Evolutionary conservation across 202 grass and related monocot species (phyloP).

Genomic region (Panicum virgatum): DNA sequence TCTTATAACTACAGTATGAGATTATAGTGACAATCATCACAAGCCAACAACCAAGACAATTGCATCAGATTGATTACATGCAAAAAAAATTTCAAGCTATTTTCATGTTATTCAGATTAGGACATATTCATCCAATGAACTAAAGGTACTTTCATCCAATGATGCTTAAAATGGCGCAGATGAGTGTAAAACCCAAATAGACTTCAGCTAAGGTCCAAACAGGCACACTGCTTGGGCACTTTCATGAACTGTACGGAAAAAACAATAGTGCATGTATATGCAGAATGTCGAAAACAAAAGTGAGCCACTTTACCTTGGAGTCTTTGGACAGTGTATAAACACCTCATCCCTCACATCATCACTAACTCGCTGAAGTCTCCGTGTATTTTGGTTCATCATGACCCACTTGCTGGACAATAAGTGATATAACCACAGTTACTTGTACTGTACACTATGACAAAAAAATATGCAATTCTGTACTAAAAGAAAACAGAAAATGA

Average conservation of each 20-base stretch:
- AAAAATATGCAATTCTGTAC: too few species aligned
- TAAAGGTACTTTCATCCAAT: too few species aligned
- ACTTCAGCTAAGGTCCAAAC: not conserved
- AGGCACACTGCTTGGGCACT: not conserved
- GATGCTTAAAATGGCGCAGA: not conserved
- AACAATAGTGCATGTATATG: not conserved
- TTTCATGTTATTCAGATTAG: slow-evolving; percentile 1
- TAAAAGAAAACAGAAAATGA: slow-evolving; percentile 1
- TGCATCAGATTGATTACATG: not conserved
- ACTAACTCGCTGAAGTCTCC: slow-evolving; percentile 93
- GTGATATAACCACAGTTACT: slow-evolving; percentile 26
- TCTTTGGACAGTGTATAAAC: slow-evolving; percentile 81
- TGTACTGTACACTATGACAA: slow-evolving; percentile 11
- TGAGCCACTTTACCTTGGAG: slow-evolving; percentile 63
- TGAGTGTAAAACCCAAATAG: not conserved
- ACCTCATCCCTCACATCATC: slow-evolving; percentile 97
- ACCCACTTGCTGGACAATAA: slow-evolving; percentile 88
- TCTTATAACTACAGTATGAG: slow-evolving; percentile 26
- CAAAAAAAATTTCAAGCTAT: slow-evolving; percentile 6
- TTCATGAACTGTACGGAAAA: slow-evolving; percentile 2
- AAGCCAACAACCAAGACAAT: slow-evolving; percentile 15
- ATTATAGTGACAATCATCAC: not conserved
- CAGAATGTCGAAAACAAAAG: not conserved
- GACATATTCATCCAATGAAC: not conserved
- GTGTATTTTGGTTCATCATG: slow-evolving; percentile 98